phyloP scores from a whole-genome alignment of 1,139 yeast species.

The Yamadazyma sp. region DNA sequence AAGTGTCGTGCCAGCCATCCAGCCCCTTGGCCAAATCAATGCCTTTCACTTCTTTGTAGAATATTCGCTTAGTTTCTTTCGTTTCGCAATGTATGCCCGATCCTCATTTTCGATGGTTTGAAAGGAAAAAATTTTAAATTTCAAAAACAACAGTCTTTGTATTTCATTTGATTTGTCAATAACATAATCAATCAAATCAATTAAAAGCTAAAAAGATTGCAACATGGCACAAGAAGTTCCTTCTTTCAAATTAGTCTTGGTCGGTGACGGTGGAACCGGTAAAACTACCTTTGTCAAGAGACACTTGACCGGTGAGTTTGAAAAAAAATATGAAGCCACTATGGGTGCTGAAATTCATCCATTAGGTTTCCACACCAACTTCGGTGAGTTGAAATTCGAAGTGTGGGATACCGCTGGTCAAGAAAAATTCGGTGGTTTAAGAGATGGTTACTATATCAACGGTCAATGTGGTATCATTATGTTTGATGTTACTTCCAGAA shows the following conservation, averaged over 20 bases:
- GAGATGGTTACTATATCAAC: conserved; percentile 99
- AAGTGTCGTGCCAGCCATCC: neutral
- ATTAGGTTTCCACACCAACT: conserved; percentile 96
- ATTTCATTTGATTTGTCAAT: conserved; percentile 6
- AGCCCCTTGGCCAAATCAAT: neutral
- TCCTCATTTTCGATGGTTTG: conserved; percentile 4
- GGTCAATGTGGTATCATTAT: conserved; percentile 99
- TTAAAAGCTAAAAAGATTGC: conserved; percentile 19
- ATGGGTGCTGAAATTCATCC: conserved; percentile 99
- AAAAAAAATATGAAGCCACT: conserved; percentile 98
- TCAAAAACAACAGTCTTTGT: conserved; percentile 7
- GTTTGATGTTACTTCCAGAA: conserved; percentile 99
- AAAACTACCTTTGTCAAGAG: conserved; percentile 99
- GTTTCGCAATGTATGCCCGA: conserved; percentile 3
- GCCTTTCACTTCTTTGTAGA: neutral
- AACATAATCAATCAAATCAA: conserved; percentile 7
- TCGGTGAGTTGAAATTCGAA: conserved; percentile 97
- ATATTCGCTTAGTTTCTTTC: conserved; percentile 5
- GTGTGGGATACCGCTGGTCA: conserved; percentile 99
- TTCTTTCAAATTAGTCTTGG: conserved; percentile 95
- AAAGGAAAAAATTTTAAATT: conserved; percentile 4
- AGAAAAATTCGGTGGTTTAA: conserved; percentile 98
- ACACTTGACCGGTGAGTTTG: conserved; percentile 99
- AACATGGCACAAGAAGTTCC: conserved; percentile 83
- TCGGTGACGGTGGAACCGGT: conserved; percentile 99